Conservation (phyloP, 345 rosid genomes). For the Eucalyptus dawsonii region DNA sequence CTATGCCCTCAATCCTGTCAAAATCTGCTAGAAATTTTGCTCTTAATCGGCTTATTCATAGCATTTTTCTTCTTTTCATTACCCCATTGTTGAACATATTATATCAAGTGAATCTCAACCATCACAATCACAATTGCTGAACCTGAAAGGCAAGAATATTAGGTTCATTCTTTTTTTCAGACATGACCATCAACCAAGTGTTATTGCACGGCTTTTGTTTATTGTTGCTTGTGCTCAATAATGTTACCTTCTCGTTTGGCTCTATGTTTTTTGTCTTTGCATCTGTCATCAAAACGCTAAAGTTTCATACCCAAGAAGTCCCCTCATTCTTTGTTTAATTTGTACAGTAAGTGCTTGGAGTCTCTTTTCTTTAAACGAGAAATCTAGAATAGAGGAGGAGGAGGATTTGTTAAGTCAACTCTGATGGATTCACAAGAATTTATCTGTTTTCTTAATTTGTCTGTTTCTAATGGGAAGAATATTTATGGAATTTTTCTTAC, state of each 20-base stretch:
- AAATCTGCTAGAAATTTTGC: not conserved
- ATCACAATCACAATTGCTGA: not conserved
- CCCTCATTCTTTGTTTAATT: not conserved
- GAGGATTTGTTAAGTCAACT: not conserved
- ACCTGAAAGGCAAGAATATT: not conserved
- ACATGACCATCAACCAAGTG: not conserved
- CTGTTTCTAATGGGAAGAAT: not conserved
- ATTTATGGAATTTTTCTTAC: not conserved
- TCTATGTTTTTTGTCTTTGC: not conserved
- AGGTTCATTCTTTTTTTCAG: not conserved
- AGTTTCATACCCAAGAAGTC: not conserved
- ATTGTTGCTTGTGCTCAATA: constrained; percentile 5
- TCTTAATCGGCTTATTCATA: not conserved
- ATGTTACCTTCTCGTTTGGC: constrained; percentile 35
- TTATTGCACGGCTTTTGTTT: not conserved
- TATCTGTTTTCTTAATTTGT: not conserved
- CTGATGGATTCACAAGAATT: not conserved
- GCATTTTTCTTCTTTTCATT: not conserved
- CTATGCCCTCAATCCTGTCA: not conserved
- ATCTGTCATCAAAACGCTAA: not conserved
- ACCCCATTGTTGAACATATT: not conserved
- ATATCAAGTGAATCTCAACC: not conserved
- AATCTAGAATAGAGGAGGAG: not conserved
- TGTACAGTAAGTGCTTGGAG: not conserved
- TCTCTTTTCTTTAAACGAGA: not conserved